Evolutionary conservation across 441 rosid genomes (phyloP).

Genomic region (Aleurites moluccanus): DNA sequence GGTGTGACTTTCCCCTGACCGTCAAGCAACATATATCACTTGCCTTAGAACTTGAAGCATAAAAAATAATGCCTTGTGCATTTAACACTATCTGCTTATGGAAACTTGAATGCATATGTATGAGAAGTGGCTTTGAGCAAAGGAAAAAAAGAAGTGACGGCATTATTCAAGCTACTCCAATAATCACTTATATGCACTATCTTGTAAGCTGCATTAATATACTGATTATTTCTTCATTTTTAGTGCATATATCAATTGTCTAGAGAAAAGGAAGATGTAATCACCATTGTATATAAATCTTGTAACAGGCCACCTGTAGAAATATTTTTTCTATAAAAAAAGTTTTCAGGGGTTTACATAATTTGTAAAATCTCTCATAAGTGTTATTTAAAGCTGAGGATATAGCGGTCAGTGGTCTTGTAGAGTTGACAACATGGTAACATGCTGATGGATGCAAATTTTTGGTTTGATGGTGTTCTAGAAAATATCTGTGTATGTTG

Average conservation of each 20-base stretch:
- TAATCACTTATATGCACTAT: background rate
- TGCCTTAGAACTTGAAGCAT: background rate
- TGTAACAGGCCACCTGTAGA: background rate
- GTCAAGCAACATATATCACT: background rate
- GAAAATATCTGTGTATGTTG: background rate
- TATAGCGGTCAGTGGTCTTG: background rate
- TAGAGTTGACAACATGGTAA: background rate
- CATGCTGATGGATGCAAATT: background rate
- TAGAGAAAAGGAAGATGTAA: background rate
- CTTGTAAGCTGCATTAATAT: background rate
- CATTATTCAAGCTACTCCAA: background rate
- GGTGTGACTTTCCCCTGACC: background rate
- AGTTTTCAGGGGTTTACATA: background rate
- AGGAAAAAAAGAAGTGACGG: background rate
- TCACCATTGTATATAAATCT: background rate
- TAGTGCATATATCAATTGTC: background rate
- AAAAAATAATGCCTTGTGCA: background rate
- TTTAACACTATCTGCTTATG: background rate
- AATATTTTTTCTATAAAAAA: no score
- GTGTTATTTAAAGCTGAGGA: background rate
- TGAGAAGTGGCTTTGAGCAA: background rate
- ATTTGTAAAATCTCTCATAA: background rate
- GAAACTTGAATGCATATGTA: background rate
- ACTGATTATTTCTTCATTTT: background rate
- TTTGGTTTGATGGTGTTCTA: background rate